Evolutionary conservation across 495 filamentous ascomycete species (phyloP), one percentile per base, ranked within the genome.

Genomic region (Corynascus novoguineensis): DNA sequence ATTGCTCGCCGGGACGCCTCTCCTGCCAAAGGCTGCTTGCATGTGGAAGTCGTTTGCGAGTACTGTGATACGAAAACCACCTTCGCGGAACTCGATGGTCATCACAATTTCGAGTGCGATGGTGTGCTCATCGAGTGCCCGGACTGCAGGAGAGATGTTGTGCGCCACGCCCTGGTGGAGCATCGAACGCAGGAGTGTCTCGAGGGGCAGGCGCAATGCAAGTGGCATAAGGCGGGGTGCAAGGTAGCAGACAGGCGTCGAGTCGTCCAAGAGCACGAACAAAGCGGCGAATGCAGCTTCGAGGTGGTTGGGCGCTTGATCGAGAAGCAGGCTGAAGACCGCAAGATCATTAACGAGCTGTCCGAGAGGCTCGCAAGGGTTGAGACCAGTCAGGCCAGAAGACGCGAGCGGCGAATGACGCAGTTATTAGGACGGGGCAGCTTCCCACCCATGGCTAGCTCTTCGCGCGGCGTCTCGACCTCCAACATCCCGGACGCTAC

Each of bases 1-100:
- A 62, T 80, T 17, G 63, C 64, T 5, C 69, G 77, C 50, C 72
- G 53, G 28, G 50, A 68, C 28, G 58, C 63, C 58, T 42, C 53
- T 64, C 53, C 65, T 7, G 68, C 66, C 9, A 68, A 73, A n/a
- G 73, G 69, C 3, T 83, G 80, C 56, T 66, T 81, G n/a, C 80
- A 83, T 50, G 68, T 69, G 38, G 58, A 68, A 5, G 65, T 66
- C 0, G 28, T 56, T n/a, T 83, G 80, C 66, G 59, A 68, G 22
- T 75, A 77, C 59, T 83, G 80, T 65, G 58, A 67, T 21, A 55
- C 69, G 52, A 31, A 47, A 5, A 60, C 73, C 11, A 55, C 69
- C 53, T 63, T 73, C 42, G 66, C 71, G 0, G 71, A 76, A 8
- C 54, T 81, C 8, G 73, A 75, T 55, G 61, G 65, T 7, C 80